Percentiles rank a stretch among this genome's conserved stretches.
These are phyloP conservation scores for Sorghum bicolor DNA, from an alignment of 176 grass and related monocot genomes.

Conservation along the genomic window DNA sequence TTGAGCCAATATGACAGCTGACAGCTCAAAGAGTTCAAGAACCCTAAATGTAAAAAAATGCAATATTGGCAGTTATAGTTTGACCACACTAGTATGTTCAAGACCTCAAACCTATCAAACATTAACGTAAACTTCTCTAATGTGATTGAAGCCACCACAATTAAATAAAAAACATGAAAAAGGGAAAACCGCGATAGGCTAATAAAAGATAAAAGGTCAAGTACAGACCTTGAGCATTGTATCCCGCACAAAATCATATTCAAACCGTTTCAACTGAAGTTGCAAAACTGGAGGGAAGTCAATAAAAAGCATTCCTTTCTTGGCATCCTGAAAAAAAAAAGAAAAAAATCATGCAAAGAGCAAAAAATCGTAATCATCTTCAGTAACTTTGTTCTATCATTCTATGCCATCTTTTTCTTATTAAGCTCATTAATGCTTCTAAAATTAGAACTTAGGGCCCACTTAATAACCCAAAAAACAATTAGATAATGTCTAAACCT, in stretches of 20 bases:
- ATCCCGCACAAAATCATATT: conserved; percentile 66
- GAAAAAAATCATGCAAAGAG: background rate
- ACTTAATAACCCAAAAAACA: background rate
- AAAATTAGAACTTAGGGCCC: background rate
- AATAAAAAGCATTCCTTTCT: conserved; percentile 74
- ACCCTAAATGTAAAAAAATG: background rate
- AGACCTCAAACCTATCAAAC: background rate
- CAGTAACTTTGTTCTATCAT: background rate
- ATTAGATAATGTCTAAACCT: background rate
- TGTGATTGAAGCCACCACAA: conserved; percentile 10
- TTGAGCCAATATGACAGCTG: background rate
- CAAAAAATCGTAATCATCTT: background rate
- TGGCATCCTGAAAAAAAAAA: conserved; percentile 62
- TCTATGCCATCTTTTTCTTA: background rate
- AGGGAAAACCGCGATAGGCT: background rate
- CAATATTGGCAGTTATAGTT: background rate
- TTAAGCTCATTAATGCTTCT: background rate
- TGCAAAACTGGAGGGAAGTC: conserved; percentile 80
- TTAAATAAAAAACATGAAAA: background rate
- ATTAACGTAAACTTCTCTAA: background rate
- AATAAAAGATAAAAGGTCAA: conserved; percentile 15
- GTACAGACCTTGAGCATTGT: conserved; percentile 71
- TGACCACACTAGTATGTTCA: background rate
- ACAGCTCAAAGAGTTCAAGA: background rate
- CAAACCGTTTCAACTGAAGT: conserved; percentile 74